Base-by-base conservation (phyloP, 306 rosid species). In the Aeschynomene evenia region DNA sequence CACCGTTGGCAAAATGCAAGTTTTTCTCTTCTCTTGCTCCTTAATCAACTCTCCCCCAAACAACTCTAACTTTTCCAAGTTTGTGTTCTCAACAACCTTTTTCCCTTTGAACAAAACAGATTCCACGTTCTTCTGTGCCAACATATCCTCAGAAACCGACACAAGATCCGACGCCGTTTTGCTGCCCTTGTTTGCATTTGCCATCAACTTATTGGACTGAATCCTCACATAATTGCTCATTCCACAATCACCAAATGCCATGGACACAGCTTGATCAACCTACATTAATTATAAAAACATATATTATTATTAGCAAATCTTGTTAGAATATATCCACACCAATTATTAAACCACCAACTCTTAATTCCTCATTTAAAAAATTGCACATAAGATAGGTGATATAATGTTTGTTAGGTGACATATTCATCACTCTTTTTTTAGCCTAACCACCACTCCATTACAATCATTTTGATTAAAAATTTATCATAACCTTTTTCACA, bases 251-350 rank as follows among this genome's bases (percentile, higher is more conserved):
- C 91, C 92, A 58, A 93, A 93, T 34, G 98, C 94, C 97, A 88
- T 86, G 6, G 96, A 90, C 73, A 93, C 90, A 12, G 96, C 96
- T 78, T 93, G 97, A 82, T 93, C 98, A 46, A 93, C 96, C 98
- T 93, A 19, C 77, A 68, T 64, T 75, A n/a, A n/a, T 53, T 56
- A 12, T 64, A 57, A 0, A 1, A 45, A 42, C n/a, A 34, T 21
- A 11, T 20, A 24, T 51, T 0, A 33, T 26, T 23, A n/a, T n/a
- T n/a, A n/a, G n/a, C n/a, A n/a, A n/a, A n/a, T 24, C 39, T 8
- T 34, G 18, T 58, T 46, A 70, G 73, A 73, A 72, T 79, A 57
- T 23, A 46, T 72, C 15, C 3, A 19, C 20, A 50, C 50, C 74
- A 54, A 83, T 56, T 9, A 82, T 82, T 83, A 40, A 45, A 31